A percentile compares a stretch with the other conserved stretches of the same genome.
Conservation (phyloP, 306 rosid species). For the Betula pendula region DNA sequence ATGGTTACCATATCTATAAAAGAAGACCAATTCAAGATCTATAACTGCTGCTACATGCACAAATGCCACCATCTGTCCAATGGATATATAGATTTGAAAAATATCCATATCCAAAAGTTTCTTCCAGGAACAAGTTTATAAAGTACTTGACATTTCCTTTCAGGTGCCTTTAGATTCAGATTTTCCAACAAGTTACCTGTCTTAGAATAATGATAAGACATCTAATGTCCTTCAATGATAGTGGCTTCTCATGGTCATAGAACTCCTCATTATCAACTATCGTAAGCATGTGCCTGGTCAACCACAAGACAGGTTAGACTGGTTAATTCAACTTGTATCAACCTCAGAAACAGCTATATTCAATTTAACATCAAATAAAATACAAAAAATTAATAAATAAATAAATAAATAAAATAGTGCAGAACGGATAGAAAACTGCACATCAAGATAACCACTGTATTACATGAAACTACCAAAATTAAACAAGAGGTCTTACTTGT, state of each 20-base stretch:
- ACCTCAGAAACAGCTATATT: constrained; percentile 24
- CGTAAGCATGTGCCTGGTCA: constrained; percentile 87
- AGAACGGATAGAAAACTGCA: constrained; percentile 6
- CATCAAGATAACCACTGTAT: constrained; percentile 16
- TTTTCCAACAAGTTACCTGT: constrained; percentile 62
- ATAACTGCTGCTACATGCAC: not conserved
- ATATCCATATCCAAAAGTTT: not conserved
- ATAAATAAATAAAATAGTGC: constrained; percentile 1
- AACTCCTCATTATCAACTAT: constrained; percentile 94
- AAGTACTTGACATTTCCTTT: not conserved
- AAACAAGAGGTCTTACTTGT: constrained; percentile 64
- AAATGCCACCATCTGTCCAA: not conserved
- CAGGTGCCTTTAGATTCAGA: constrained; percentile 1
- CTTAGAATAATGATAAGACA: constrained; percentile 75
- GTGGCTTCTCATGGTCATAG: constrained; percentile 96
- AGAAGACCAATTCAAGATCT: constrained; percentile 2
- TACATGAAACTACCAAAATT: constrained; percentile 1
- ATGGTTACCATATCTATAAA: not conserved
- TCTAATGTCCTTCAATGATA: constrained; percentile 79
- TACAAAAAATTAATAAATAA: too few species aligned
- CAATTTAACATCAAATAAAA: constrained; percentile 15
- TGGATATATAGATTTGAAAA: not conserved
- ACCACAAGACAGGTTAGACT: constrained; percentile 25
- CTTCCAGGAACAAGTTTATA: not conserved
- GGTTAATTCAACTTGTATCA: constrained; percentile 25